A percentile compares a stretch with the other conserved stretches of the same genome.
Evolutionary conservation across 257 asterid genomes (phyloP).

Genomic region (Phtheirospermum japonicum): DNA sequence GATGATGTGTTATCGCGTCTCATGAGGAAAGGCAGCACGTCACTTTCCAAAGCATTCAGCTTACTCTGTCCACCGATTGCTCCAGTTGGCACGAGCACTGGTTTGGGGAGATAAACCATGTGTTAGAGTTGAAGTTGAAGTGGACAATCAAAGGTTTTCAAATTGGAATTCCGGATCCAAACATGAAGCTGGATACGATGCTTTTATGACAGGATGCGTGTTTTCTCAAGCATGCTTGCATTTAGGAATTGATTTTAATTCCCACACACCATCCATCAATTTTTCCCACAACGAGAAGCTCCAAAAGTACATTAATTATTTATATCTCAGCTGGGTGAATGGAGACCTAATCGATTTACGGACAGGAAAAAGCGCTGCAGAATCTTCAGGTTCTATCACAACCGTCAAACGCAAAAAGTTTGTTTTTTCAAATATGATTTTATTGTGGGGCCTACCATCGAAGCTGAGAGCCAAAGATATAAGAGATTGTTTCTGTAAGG

Average conservation of each 20-base stretch:
- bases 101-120: conserved; percentile 35
- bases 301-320: conserved; percentile 62
- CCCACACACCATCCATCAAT: conserved; percentile 28
- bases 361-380: conserved; percentile 46
- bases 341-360: conserved; percentile 61
- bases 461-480: conserved; percentile 51
- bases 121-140: conserved; percentile 79
- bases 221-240: conserved; percentile 75
- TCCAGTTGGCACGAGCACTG: conserved; percentile 36
- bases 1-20: conserved; percentile 42
- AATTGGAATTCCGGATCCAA: conserved; percentile 96
- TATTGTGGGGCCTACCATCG: conserved; percentile 70
- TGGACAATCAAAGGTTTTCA: conserved; percentile 76
- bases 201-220: conserved; percentile 95
- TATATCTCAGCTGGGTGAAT: conserved; percentile 79
- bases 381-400: conserved; percentile 25
- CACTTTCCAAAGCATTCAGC: conserved; percentile 76
- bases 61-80: conserved; percentile 65
- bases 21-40: conserved; percentile 61
- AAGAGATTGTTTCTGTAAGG: conserved; percentile 49
- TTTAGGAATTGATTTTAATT: conserved; percentile 53
- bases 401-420: conserved; percentile 36
- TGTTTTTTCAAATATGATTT: conserved; percentile 46
- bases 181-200: conserved; percentile 98
- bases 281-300: conserved; percentile 52